Evolutionary conservation across 1,284 basidiomycete genomes (phyloP).

Genomic region (Cronartium quercuum): DNA sequence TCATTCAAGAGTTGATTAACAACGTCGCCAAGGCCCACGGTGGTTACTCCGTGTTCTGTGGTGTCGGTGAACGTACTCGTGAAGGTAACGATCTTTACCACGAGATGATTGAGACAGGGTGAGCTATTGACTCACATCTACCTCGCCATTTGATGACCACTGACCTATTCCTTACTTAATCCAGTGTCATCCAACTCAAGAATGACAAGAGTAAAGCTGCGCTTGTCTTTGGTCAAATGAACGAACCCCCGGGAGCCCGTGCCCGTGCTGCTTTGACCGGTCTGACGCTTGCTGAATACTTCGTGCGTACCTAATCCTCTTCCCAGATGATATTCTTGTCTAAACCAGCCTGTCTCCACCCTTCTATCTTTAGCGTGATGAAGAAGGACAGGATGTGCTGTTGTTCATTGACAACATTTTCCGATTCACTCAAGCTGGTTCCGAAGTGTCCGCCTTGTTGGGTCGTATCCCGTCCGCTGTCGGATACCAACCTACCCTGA

Average conservation of each 20-base stretch:
- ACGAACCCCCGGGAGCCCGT: constrained; percentile 99
- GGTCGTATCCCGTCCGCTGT: constrained; percentile 99
- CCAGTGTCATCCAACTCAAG: constrained; percentile 87
- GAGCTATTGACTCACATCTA: not conserved
- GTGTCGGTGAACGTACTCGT: constrained; percentile 99
- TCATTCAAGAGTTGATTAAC: constrained; percentile 99
- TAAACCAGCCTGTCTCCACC: not conserved
- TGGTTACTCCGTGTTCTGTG: constrained; percentile 99
- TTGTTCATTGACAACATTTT: constrained; percentile 99
- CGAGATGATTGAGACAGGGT: constrained; percentile 20
- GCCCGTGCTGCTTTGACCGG: constrained; percentile 99
- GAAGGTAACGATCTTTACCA: constrained; percentile 74
- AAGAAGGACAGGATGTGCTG: constrained; percentile 99
- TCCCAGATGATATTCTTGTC: not conserved
- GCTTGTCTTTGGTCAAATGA: constrained; percentile 99
- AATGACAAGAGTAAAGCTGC: constrained; percentile 79
- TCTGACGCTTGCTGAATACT: constrained; percentile 98
- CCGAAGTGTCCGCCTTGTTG: constrained; percentile 97
- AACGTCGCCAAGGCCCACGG: constrained; percentile 99
- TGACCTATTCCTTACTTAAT: constrained; percentile 59
- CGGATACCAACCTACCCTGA: constrained; percentile 99
- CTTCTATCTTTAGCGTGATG: constrained; percentile 62
- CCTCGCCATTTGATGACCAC: not conserved
- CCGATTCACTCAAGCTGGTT: constrained; percentile 99
- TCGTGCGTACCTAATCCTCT: constrained; percentile 52